phyloP scores from a whole-genome alignment of 768 basidiomycete species.

The Leucosporidium yakuticum region DNA sequence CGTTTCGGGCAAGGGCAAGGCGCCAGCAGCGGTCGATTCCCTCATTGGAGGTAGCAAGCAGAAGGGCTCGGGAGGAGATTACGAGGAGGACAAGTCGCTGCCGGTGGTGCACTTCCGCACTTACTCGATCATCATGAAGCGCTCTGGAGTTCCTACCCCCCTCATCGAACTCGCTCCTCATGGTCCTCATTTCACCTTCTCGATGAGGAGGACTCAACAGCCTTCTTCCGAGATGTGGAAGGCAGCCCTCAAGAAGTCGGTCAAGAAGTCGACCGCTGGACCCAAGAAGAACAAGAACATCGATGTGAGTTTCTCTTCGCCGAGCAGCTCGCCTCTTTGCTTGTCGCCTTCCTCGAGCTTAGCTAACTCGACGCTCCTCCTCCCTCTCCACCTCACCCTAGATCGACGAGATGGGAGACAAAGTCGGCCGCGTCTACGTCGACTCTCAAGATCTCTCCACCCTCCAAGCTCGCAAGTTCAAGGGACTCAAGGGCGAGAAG shows the following conservation, averaged over 20 bases:
- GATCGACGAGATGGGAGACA: conserved; percentile 89
- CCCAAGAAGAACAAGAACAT: conserved; percentile 85
- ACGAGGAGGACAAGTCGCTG: conserved; percentile 45
- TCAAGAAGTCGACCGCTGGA: conserved; percentile 69
- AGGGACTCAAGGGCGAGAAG: conserved; percentile 61
- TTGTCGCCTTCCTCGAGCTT: neutral
- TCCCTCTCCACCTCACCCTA: neutral
- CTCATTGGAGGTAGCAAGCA: conserved; percentile 13
- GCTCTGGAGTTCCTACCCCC: conserved; percentile 73
- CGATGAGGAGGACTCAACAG: conserved; percentile 63
- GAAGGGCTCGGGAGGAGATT: conserved; percentile 5
- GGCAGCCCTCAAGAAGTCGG: conserved; percentile 72
- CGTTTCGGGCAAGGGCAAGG: conserved; percentile 16
- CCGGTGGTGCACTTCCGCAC: conserved; percentile 84
- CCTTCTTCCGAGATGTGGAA: conserved; percentile 75
- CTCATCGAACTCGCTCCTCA: conserved; percentile 75
- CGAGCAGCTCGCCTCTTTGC: neutral
- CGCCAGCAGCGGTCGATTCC: conserved; percentile 17
- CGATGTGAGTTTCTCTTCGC: conserved; percentile 52
- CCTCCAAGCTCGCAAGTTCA: conserved; percentile 93
- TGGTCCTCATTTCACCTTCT: conserved; percentile 85
- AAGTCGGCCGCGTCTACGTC: conserved; percentile 82
- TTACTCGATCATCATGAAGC: conserved; percentile 67
- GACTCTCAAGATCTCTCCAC: conserved; percentile 71
- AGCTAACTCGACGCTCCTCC: neutral